Base-by-base conservation (phyloP, 495 filamentous ascomycete genomes). In the Daldinia vernicosa region DNA sequence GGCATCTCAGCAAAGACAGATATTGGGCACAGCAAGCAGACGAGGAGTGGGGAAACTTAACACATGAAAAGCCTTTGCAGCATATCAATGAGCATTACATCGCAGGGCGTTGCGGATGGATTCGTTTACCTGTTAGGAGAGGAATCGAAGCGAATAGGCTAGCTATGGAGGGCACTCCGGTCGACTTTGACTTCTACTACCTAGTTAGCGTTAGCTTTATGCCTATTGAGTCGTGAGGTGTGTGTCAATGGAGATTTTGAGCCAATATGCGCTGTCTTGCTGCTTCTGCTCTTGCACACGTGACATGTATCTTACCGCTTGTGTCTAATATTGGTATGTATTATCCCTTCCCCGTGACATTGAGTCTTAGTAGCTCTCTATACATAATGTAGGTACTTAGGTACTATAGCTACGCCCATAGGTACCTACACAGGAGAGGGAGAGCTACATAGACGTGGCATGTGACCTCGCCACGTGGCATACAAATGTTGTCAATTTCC, bases 401-500 rank as follows among this genome's bases (percentile, higher is more conserved):
- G 51, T 47, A 55, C 22, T 6, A 9, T 33, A 35, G 30, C 6
- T 24, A 56, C 19, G 28, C n/a, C 19, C 33, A 40, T 27, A 15
- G 5, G n/a, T n/a, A n/a, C n/a, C n/a, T n/a, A n/a, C n/a, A 58
- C 39, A 37, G 27, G 6, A 33, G 32, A 27, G 12, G 24, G 52
- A 30, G 52, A 26, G 14, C 19, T 22, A 58, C 27, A n/a, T n/a
- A n/a, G 63, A 72, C 50, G 59, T 72, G 65, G 55, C 60, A 54
- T 14, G 61, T 45, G 50, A 45, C 64, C 60, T 60, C n/a, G 64
- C 59, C 69, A 72, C 69, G 63, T 72, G 63, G 59, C 69, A 24
- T 28, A 28, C n/a, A n/a, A 28, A 62, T 37, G 40, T 37, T 6
- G 17, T 37, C 14, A 50, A 51, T 55, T 28, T 47, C n/a, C 27